Base-by-base conservation (phyloP, 176 grass and related monocot species). In the Sorghum bicolor region DNA sequence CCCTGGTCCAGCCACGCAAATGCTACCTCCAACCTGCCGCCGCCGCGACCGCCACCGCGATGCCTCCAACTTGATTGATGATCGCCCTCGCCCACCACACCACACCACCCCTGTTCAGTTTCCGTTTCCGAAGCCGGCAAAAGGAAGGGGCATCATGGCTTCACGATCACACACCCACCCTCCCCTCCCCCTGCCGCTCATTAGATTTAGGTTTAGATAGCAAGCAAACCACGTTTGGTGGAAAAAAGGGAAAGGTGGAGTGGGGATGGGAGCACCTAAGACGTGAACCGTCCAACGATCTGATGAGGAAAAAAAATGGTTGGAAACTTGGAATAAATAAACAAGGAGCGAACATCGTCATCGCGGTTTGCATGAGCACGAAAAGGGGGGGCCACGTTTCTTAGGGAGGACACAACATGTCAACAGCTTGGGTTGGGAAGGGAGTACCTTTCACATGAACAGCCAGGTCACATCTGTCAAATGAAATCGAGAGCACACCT, bases 211-310 rank as follows among this genome's bases (percentile, higher is more conserved):
- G 36, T 70, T 70, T 2, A 34, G n/a, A 5, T 74, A 74, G 2
- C 15, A 32, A 75, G 29, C 28, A 66, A 79, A 79, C 29, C 77
- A 29, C 19, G 77, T 80, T 10, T 48, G 77, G 61, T 67, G 38
- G 77, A 67, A 55, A 74, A 53, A 48, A 15, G 2, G 9, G n/a
- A 15, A 4, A 3, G 73, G 65, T 72, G 68, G 80, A 75, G 74
- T 83, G 74, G 45, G 64, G 86, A 88, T 29, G 3, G 40, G 70
- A 72, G 24, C 70, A 52, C 14, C 87, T 10, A 33, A 40, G 71
- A 77, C 72, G 20, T 76, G 52, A 76, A 82, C 87, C 25, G 64
- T 30, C 71, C 72, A 82, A 40, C 77, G 1, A 64, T 52, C 86
- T 8, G 10, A 0, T 8, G 4, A 0, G 3, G 2, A 57, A 57